Evolutionary conservation across 2,329 filamentous ascomycete genomes (phyloP), one percentile per base, ranked within the genome.

Genomic region (Aureobasidium musti): DNA sequence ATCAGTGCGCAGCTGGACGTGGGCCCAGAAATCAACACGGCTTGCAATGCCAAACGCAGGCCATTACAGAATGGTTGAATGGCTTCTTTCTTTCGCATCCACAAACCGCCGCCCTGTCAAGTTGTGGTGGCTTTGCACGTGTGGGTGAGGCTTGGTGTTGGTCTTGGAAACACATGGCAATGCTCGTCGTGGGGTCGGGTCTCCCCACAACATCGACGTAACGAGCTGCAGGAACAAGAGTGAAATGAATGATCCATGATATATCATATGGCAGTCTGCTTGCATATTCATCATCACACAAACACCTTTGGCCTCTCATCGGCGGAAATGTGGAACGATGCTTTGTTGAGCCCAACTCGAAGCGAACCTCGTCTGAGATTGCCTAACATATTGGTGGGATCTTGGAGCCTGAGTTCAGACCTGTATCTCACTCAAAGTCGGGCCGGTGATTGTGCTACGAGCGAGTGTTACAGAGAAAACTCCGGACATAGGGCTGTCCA

Each of bases 381-480:
- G 30, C 45, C 37, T 52, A 50, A 39, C n/a, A 47, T 37, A 49
- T 63, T 21, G 59, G 59, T 63, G 59, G 45, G 59, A 63, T 52
- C 23, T 23, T 30, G n/a, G 21, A 41, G 45, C 33, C 59, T 63
- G 45, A 33, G 33, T 39, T 52, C 33, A 21, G 41, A 17, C 45
- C 37, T 63, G 59, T 13, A 63, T 28, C 35, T 63, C 59, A 39
- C 17, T 63, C 60, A 54, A 3, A 64, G 49, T 64, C 61, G 61
- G 61, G 49, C 61, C 61, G 61, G 61, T 23, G 28, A 13, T 33
- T 39, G 33, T n/a, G 39, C 19, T 30, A 30, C n/a, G 47, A 54
- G 61, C 61, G 37, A 64, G 49, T 17, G 17, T 64, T 37, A 54
- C 61, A 64, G 61, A 64, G 61, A 64, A 64, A 64, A 53, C 47